Percentiles rank a stretch among this genome's conserved stretches.
These are phyloP conservation scores for Blumeria graminis DNA, from an alignment of 2,329 filamentous ascomycete species.

Conservation along the genomic window DNA sequence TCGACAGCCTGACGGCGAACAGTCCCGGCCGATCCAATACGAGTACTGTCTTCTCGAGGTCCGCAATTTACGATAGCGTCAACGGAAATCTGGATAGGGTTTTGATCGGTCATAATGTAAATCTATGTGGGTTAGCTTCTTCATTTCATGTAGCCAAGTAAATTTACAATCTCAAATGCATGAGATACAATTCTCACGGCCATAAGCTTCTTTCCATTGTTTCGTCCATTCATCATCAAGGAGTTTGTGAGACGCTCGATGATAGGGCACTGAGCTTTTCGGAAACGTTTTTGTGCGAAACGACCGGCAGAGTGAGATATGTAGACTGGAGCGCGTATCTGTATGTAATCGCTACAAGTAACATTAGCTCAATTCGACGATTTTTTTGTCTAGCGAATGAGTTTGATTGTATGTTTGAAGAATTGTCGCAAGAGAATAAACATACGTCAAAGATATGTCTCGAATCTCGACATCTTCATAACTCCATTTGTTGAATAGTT, in stretches of 20 bases:
- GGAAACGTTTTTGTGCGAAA: slow-evolving; percentile 98
- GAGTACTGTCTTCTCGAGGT: slow-evolving; percentile 97
- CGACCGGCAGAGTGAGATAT: slow-evolving; percentile 95
- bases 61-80: slow-evolving; percentile 99
- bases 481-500: slow-evolving; percentile 96
- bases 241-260: slow-evolving; percentile 99
- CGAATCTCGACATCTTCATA: slow-evolving; percentile 99
- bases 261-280: slow-evolving; percentile 99
- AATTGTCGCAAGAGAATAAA: slow-evolving; percentile 11
- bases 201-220: slow-evolving; percentile 99
- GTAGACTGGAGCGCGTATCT: slow-evolving; percentile 97
- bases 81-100: slow-evolving; percentile 98
- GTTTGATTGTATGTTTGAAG: not conserved
- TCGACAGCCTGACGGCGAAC: slow-evolving; percentile 99
- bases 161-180: slow-evolving; percentile 95
- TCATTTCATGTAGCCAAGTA: slow-evolving; percentile 1
- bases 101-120: slow-evolving; percentile 99
- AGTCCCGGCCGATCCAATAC: slow-evolving; percentile 98
- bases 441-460: slow-evolving; percentile 99
- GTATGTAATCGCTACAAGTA: slow-evolving; percentile 79
- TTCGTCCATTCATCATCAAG: slow-evolving; percentile 99
- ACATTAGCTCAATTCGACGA: slow-evolving; percentile 7
- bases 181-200: slow-evolving; percentile 98
- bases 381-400: not conserved
- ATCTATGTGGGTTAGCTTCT: slow-evolving; percentile 32